Evolutionary conservation across 2,329 filamentous ascomycete genomes (phyloP), one percentile per base, ranked within the genome.

Genomic region (Fusarium stilboides): DNA sequence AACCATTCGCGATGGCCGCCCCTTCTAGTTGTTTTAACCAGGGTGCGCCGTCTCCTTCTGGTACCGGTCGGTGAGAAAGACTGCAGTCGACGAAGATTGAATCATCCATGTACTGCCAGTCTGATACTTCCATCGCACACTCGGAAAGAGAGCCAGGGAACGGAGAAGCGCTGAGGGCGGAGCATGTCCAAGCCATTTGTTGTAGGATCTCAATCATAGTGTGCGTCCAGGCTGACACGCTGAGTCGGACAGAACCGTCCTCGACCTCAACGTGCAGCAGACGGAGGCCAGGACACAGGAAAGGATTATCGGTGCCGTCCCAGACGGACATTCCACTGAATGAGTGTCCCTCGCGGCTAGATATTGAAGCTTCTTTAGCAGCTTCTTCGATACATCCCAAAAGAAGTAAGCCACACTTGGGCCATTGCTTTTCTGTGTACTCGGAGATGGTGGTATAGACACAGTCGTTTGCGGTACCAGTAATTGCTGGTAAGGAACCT

Each of bases 161-260:
- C 1, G 79, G 79, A 2, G 79, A 80, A 2, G 78, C 68, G 49
- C 77, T 80, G 12, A 80, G 70, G 2, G 72, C 71, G 2, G 78
- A 78, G 26, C 77, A 80, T 2, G 74, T 76, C 79, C 79, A 81
- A 12, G 76, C 77, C 78, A 80, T 79, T 51, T 80, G 78, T 45
- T 80, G 78, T 4, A 80, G 72, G 3, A 80, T 73, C 14, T 80
- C 77, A 43, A 79, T 75, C 68, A 80, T 74, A 3, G 75, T 77
- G 31, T 77, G 76, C 0, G 76, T 74, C 78, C 78, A 78, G 2
- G 78, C 77, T 4, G 77, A 80, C 2, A 77, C 75, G 24, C 71
- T 79, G 40, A 80, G 67, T 0, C 77, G 68, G 20, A 80, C 72
- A 0, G 67, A 72, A 2, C 76, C 74, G 13, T 76, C 73, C 44